Conservation (phyloP, 169 alveolate genomes). For the Babesia sp. region DNA sequence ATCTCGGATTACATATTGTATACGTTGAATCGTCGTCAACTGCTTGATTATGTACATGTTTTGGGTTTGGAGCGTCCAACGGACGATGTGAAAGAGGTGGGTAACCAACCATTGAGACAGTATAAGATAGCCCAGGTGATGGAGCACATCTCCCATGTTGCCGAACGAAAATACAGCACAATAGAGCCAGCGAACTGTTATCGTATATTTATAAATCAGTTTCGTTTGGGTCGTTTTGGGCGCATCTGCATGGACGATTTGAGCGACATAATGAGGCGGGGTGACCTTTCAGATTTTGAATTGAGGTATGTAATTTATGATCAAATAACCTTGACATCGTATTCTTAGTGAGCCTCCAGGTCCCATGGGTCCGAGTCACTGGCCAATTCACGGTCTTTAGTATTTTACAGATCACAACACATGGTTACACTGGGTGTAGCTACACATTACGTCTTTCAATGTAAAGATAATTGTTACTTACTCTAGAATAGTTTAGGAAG, state of each 20-base stretch:
- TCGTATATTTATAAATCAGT: slow-evolving; percentile 62
- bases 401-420: no score
- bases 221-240: slow-evolving; percentile 58
- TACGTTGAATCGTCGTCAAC: slow-evolving; percentile 21
- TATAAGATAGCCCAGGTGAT: slow-evolving; percentile 16
- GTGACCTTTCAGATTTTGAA: slow-evolving; percentile 45
- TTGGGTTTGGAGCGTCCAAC: slow-evolving; percentile 46
- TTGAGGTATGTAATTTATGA: slow-evolving; percentile 25
- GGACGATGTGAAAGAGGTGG: slow-evolving; percentile 51
- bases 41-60: slow-evolving; percentile 34
- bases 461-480: no score
- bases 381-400: slow-evolving; percentile 36
- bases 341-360: slow-evolving; percentile 34
- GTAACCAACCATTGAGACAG: not conserved
- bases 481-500: no score
- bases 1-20: slow-evolving; percentile 65
- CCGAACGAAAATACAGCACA: slow-evolving; percentile 50
- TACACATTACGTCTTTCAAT: no score
- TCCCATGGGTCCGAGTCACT: slow-evolving; percentile 31
- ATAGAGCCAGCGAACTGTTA: slow-evolving; percentile 55
- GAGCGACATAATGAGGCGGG: slow-evolving; percentile 38
- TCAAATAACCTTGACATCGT: not conserved
- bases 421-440: no score
- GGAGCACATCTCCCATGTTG: slow-evolving; percentile 33
- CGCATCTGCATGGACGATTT: slow-evolving; percentile 61